Percentiles rank a stretch among this genome's conserved stretches.
phyloP scores from a whole-genome alignment of 345 rosid genomes.

The Acer saccharum region DNA sequence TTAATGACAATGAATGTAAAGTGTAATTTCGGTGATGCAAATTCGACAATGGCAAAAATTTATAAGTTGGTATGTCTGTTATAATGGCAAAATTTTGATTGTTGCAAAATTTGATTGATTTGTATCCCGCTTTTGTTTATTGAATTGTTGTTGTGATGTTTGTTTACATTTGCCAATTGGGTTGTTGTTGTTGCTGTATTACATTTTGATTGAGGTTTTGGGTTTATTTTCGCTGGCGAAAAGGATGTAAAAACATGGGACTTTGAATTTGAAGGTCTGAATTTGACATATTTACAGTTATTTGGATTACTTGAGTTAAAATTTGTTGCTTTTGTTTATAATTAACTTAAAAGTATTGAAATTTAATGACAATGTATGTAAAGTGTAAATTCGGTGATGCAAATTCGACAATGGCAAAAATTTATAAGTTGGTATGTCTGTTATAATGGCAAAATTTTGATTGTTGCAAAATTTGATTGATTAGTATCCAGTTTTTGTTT shows the following conservation, averaged over 20 bases:
- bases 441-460: too few species aligned
- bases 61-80: too few species aligned
- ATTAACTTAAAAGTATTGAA: background rate
- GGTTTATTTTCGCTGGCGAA: background rate
- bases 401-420: background rate
- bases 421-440: too few species aligned
- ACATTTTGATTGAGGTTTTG: background rate
- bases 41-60: background rate
- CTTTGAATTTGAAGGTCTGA: background rate
- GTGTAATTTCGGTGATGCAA: background rate
- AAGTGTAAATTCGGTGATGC: background rate
- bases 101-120: background rate
- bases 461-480: background rate
- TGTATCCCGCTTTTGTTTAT: too few species aligned
- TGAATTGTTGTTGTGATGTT: background rate
- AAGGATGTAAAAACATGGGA: background rate
- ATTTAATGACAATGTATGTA: background rate
- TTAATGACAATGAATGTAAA: background rate
- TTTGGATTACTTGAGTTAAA: background rate
- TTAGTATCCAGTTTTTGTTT: background rate
- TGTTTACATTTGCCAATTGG: conserved; percentile 2
- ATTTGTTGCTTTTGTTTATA: background rate
- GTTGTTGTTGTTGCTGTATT: background rate
- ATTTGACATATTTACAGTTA: background rate
- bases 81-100: too few species aligned